Conservation (phyloP, 768 basidiomycete species). For the Xerocomus spinulosus region DNA sequence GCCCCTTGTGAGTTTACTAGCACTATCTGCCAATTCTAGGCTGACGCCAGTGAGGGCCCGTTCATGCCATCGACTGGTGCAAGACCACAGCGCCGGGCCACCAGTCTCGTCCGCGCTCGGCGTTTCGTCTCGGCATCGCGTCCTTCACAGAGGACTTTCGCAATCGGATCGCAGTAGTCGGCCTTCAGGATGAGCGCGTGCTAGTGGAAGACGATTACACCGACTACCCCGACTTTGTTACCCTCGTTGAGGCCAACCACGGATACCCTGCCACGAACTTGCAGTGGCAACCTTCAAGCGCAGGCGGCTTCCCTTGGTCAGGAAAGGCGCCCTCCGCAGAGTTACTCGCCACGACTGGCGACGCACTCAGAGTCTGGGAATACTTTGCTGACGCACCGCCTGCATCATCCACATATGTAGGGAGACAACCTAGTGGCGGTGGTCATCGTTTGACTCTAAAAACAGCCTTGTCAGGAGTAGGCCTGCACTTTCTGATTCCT, state of each 20-base stretch:
- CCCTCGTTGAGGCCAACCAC: constrained; percentile 77
- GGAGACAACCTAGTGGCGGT: constrained; percentile 51
- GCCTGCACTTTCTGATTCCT: constrained; percentile 26
- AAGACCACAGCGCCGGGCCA: constrained; percentile 73
- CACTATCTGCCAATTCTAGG: constrained; percentile 3
- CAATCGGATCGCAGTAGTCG: constrained; percentile 76
- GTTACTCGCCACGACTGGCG: constrained; percentile 89
- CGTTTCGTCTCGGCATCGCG: constrained; percentile 80
- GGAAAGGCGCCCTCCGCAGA: constrained; percentile 68
- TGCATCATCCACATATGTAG: constrained; percentile 61
- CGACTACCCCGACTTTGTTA: constrained; percentile 82
- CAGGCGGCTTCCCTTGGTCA: constrained; percentile 60
- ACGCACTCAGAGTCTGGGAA: constrained; percentile 91
- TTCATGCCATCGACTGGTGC: constrained; percentile 86
- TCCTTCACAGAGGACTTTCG: constrained; percentile 83
- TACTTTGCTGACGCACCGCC: constrained; percentile 65
- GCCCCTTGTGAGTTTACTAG: constrained; percentile 65
- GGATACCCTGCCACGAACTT: constrained; percentile 92
- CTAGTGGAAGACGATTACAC: constrained; percentile 80
- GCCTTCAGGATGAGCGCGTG: constrained; percentile 82
- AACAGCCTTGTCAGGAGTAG: constrained; percentile 76
- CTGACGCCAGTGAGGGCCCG: constrained; percentile 58
- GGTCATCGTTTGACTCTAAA: constrained; percentile 69
- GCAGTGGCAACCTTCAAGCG: constrained; percentile 85
- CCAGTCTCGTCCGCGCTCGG: constrained; percentile 65